Evolutionary conservation across 805 yeast genomes (phyloP).

Genomic region (Yamadazyma insecticola): DNA sequence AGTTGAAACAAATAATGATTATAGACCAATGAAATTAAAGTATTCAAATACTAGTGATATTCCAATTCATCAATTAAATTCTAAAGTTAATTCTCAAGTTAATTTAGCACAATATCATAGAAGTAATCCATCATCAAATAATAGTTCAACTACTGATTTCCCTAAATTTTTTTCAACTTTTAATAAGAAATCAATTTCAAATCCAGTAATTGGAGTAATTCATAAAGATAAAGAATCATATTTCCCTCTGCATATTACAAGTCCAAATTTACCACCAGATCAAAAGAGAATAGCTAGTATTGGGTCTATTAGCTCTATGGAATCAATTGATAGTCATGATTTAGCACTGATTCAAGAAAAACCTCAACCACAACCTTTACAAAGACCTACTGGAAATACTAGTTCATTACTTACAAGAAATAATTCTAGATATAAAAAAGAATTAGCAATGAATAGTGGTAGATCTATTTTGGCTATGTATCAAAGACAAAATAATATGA

Average conservation of each 20-base stretch:
- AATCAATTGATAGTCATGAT: constrained; percentile 11
- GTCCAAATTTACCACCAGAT: constrained; percentile 5
- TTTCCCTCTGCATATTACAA: constrained; percentile 15
- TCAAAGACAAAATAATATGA: constrained; percentile 7
- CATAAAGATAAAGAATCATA: constrained; percentile 18
- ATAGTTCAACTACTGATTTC: constrained; percentile 13
- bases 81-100: constrained; percentile 38
- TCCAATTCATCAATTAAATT: constrained; percentile 33
- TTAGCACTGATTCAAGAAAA: constrained; percentile 19
- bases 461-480: constrained; percentile 11
- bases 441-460: constrained; percentile 11
- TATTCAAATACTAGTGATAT: constrained; percentile 36
- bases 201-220: constrained; percentile 14
- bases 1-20: constrained; percentile 29
- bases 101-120: constrained; percentile 18
- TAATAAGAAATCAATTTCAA: constrained; percentile 16
- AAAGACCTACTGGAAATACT: constrained; percentile 1
- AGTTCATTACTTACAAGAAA: constrained; percentile 15
- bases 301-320: too few species aligned
- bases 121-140: constrained; percentile 12
- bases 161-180: constrained; percentile 9
- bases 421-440: constrained; percentile 15
- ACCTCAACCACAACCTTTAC: constrained; percentile 2
- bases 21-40: constrained; percentile 34
- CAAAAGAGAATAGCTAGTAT: too few species aligned